These are phyloP conservation scores for Neurospora sublineolata DNA, from an alignment of 495 filamentous ascomycete species.

Conservation along the genomic window DNA sequence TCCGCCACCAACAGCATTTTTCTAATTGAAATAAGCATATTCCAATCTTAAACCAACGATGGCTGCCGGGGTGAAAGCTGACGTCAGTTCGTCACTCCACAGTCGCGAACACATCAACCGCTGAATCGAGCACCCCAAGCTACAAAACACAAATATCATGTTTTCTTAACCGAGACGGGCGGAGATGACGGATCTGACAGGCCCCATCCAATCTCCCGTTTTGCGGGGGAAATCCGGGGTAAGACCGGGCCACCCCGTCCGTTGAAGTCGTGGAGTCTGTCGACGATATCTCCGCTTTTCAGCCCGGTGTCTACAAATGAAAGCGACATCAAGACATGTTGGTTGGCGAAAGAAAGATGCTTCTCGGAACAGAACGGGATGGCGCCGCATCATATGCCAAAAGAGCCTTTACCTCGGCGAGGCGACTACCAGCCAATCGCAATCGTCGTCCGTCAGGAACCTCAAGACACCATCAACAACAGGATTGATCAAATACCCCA, in stretches of 20 bases:
- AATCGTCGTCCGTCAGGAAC: neutral
- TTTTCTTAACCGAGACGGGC: neutral
- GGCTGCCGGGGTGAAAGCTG: neutral
- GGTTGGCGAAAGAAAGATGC: neutral
- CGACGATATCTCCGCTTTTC: neutral
- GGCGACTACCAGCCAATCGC: neutral
- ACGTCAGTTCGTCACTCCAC: neutral
- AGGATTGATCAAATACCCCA: too few relatives aligned
- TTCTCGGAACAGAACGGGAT: neutral
- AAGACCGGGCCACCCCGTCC: neutral
- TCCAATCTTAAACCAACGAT: neutral
- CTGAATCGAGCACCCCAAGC: neutral
- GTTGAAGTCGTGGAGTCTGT: neutral
- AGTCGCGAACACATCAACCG: neutral
- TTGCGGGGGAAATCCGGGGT: neutral
- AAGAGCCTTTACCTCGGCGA: slow-evolving; percentile 1
- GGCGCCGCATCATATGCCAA: neutral
- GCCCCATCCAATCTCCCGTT: neutral
- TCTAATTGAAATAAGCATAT: neutral
- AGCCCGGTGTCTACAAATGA: neutral
- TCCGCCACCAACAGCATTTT: neutral
- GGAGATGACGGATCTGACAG: neutral
- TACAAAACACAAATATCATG: neutral
- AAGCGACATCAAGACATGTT: neutral
- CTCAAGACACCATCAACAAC: neutral